Conservation (phyloP, 345 rosid species). For the Euphorbia lathyris region DNA sequence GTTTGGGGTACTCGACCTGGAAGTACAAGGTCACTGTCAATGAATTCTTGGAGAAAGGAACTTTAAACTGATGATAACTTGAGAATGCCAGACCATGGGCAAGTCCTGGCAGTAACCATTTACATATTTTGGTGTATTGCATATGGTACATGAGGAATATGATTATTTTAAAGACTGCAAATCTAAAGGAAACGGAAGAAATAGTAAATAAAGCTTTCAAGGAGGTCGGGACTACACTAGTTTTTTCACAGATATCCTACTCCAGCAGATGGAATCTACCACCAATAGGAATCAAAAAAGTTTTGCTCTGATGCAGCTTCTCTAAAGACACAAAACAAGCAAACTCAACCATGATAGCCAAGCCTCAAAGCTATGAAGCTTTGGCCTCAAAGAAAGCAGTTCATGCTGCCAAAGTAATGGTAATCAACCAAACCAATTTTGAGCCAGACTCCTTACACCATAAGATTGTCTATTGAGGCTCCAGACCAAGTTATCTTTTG, state of each 20-base stretch:
- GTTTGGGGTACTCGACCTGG: not conserved
- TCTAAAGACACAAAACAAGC: not conserved
- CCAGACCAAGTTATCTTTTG: not conserved
- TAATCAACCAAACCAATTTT: not conserved
- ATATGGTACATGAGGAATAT: not conserved
- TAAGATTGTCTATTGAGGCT: not conserved
- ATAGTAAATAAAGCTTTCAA: not conserved
- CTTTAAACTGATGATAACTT: not conserved
- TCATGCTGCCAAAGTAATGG: not conserved
- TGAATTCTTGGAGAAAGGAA: not conserved
- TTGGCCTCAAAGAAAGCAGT: not conserved
- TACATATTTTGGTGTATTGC: not conserved
- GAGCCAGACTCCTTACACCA: not conserved
- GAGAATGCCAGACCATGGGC: not conserved
- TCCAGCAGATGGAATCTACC: not conserved
- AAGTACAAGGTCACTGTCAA: not conserved
- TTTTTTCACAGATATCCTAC: not conserved
- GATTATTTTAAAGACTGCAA: not conserved
- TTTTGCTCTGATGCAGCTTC: not conserved
- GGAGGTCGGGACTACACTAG: not conserved
- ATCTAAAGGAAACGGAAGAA: not conserved
- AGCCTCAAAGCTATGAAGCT: not conserved
- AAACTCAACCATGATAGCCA: not conserved
- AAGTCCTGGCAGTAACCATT: not conserved
- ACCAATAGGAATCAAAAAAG: not conserved